Evolutionary conservation across 331 rosid genomes (phyloP), one percentile per base, ranked within the genome.

Genomic region (Telfairia occidentalis): DNA sequence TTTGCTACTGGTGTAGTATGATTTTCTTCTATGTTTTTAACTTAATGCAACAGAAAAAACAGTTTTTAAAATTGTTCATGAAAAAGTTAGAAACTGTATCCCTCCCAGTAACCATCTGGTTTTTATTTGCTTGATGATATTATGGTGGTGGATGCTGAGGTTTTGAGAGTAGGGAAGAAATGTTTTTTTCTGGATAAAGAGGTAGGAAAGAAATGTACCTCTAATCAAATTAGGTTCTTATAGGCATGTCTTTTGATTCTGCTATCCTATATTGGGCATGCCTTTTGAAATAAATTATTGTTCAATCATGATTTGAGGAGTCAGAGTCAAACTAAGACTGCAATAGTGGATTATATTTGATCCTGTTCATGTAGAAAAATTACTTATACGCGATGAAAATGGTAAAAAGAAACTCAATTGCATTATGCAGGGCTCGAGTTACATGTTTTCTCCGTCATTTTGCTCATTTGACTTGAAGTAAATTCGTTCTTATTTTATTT

Each of bases 231-330:
- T 12, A 11, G 35, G 54, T 35, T 61, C 70, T 42, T 40, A 42
- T 40, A 38, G 35, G 4, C 73, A 64, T 35, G 19, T 11, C 19
- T 21, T 66, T 66, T 42, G 35, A 5, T 66, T 66, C 53, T 11
- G 73, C 73, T 67, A 67, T 13, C 54, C 13, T 67, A 67, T 42
- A 12, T 7, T 42, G 11, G 74, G 23, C 24, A 67, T 67, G 12
- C 35, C 73, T 12, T 23, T 42, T 42, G 12, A 13, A 2, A 67
- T 67, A 6, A 43, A 42, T 42, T 2, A 42, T 42, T 46, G 13
- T 42, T 67, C 54, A 42, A 42, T 67, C 74, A 42, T 67, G 54
- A 10, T 43, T 67, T 67, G 54, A 67, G 54, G 55, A 43, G n/a
- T 21, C 21, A 0, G 49, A 37, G 35, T 42, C 13, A 24, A 65